Conservation (phyloP, 2,329 filamentous ascomycete genomes). For the Ophiostoma perfectum region DNA sequence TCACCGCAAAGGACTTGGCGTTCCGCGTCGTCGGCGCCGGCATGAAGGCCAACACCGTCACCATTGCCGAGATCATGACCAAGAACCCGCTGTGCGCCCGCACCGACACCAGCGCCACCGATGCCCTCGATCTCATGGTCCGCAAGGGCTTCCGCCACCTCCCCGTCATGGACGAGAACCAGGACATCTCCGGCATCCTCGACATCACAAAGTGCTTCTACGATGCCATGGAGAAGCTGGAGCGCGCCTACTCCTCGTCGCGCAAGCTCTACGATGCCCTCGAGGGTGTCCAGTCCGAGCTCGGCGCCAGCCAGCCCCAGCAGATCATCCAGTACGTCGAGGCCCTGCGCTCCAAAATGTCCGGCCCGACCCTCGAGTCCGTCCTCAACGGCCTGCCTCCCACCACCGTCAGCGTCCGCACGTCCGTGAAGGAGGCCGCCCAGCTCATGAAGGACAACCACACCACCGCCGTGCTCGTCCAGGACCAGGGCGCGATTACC, state of each 20-base stretch:
- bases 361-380: conserved; percentile 89
- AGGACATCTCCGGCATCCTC: conserved; percentile 95
- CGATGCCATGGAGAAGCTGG: conserved; percentile 98
- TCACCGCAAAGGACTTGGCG: conserved; percentile 96
- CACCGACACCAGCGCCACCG: conserved; percentile 95
- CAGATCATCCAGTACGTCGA: conserved; percentile 99
- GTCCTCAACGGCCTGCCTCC: conserved; percentile 89
- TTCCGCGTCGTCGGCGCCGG: conserved; percentile 93
- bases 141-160: conserved; percentile 95
- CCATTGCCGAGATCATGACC: conserved; percentile 98
- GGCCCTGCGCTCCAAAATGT: conserved; percentile 93
- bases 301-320: conserved; percentile 91
- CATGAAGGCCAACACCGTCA: conserved; percentile 80
- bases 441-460: conserved; percentile 98
- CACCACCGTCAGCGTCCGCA: conserved; percentile 90
- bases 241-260: conserved; percentile 96
- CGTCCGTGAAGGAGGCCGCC: conserved; percentile 92
- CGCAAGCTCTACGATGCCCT: conserved; percentile 95
- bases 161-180: conserved; percentile 99
- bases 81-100: conserved; percentile 97
- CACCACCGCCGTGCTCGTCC: conserved; percentile 91
- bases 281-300: conserved; percentile 94
- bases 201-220: conserved; percentile 99
- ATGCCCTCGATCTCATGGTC: conserved; percentile 96
- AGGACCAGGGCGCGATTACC: conserved; percentile 94